Evolutionary conservation across 1,284 basidiomycete genomes (phyloP), one percentile per base, ranked within the genome.

Genomic region (Meripilus lineatus): DNA sequence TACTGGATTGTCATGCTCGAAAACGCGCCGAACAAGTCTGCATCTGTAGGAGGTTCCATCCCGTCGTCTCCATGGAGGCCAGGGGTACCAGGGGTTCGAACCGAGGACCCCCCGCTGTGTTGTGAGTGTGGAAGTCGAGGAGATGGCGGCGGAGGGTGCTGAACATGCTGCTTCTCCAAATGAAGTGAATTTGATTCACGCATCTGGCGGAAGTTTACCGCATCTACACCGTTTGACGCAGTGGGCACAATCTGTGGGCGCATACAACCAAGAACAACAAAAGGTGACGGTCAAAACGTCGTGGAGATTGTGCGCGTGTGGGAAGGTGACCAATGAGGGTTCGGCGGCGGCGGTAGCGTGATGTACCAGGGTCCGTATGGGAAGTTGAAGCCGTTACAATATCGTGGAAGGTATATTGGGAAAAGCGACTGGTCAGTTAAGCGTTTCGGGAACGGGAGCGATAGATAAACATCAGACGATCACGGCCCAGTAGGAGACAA

Each of bases 111-210:
- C 25, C 66, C 67, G 11, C 66, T 59, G 28, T 70, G 63, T 56
- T 79, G 72, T 17, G 43, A 45, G 17, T 48, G 46, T 11, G 43
- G 36, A 3, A 41, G 33, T 11, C 28, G 30, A n/a, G 44, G 48
- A 20, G 44, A 38, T 10, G 52, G 49, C n/a, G 50, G 49, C 15
- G 43, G 24, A 15, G 43, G 37, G 17, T 39, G 24, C n/a, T 33
- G 35, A 14, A 51, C 42, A 32, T 56, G 50, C 50, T 66, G 62
- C 48, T 76, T 76, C 55, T 93, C 92, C 52, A 97, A 78, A 64
- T 97, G 91, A 57, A 97, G 72, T 50, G 89, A 93, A 51, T 83
- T 81, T 37, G 87, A 90, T 67, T 98, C 95, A 53, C 92, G 84
- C 58, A 97, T 72, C 45, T 86, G 80, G 39, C 93, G 83, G 73